Percentiles rank a stretch among this genome's conserved stretches.
Conservation (phyloP, 73 alveolate genomes). For the Paraurostyla sp. region DNA sequence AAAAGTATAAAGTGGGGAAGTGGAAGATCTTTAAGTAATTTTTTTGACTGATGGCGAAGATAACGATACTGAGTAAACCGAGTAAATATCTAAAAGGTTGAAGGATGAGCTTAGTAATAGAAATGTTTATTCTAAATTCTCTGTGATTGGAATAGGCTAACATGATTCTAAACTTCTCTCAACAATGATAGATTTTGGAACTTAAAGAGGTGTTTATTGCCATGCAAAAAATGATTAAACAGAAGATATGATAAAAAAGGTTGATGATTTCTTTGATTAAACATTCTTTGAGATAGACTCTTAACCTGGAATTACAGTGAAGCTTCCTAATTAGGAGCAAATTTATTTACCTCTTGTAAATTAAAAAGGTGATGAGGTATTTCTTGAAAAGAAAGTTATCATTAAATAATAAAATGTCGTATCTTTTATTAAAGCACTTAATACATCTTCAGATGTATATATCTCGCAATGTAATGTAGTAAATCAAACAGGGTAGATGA, state of each 20-base stretch:
- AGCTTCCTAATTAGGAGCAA: not conserved
- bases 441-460: too few relatives aligned
- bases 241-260: not conserved
- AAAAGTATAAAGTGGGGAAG: not conserved
- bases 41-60: constrained; percentile 13
- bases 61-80: not conserved
- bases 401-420: too few relatives aligned
- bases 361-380: not conserved
- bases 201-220: constrained; percentile 6
- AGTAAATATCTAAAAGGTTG: not conserved
- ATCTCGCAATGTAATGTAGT: not conserved
- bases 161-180: not conserved
- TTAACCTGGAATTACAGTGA: not conserved
- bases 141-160: not conserved
- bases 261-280: not conserved
- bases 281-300: not conserved
- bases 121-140: not conserved
- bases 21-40: not conserved
- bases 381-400: not conserved
- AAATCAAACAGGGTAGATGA: not conserved
- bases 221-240: not conserved
- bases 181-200: not conserved
- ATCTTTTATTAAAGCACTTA: too few relatives aligned
- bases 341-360: not conserved
- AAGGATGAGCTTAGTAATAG: not conserved